Evolutionary conservation across 495 filamentous ascomycete species (phyloP).

Genomic region (Xylaria acuta): DNA sequence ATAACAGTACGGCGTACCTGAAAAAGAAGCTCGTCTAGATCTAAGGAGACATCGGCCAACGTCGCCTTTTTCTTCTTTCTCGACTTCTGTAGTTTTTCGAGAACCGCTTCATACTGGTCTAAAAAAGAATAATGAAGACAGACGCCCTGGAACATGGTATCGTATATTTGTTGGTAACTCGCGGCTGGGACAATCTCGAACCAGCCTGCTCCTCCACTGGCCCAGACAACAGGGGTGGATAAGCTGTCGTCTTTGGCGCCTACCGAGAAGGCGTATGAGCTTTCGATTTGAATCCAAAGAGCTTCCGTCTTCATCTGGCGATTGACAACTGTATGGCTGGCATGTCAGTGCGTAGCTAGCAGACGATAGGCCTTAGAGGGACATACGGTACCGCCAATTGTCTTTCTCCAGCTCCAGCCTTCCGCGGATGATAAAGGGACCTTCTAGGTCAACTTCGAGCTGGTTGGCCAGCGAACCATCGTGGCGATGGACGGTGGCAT

Average conservation of each 20-base stretch:
- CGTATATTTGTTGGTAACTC: slow-evolving; percentile 65
- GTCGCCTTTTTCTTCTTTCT: slow-evolving; percentile 41
- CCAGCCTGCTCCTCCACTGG: slow-evolving; percentile 79
- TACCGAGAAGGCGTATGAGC: slow-evolving; percentile 71
- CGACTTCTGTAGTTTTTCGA: slow-evolving; percentile 37
- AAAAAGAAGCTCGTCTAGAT: slow-evolving; percentile 45
- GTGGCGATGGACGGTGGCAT: slow-evolving; percentile 51
- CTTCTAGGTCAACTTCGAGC: slow-evolving; percentile 47
- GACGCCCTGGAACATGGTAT: slow-evolving; percentile 72
- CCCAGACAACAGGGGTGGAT: slow-evolving; percentile 72
- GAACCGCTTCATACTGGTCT: slow-evolving; percentile 40
- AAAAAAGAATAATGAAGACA: slow-evolving; percentile 71
- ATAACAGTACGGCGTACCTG: slow-evolving; percentile 42
- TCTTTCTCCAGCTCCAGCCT: slow-evolving; percentile 48
- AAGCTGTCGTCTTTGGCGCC: slow-evolving; percentile 63
- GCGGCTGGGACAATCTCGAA: slow-evolving; percentile 71
- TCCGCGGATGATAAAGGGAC: slow-evolving; percentile 53
- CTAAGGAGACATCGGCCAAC: slow-evolving; percentile 33
- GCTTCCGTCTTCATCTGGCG: slow-evolving; percentile 46
- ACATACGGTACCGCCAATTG: slow-evolving; percentile 36
- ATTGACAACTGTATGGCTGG: slow-evolving; percentile 49
- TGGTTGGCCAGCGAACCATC: slow-evolving; percentile 53
- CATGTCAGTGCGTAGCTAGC: slow-evolving; percentile 35
- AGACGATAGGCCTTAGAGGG: background rate
- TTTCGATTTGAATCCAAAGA: slow-evolving; percentile 67